A percentile compares a stretch with the other conserved stretches of the same genome.
Conservation (phyloP, 2,329 filamentous ascomycete species). For the Fusarium chaquense region DNA sequence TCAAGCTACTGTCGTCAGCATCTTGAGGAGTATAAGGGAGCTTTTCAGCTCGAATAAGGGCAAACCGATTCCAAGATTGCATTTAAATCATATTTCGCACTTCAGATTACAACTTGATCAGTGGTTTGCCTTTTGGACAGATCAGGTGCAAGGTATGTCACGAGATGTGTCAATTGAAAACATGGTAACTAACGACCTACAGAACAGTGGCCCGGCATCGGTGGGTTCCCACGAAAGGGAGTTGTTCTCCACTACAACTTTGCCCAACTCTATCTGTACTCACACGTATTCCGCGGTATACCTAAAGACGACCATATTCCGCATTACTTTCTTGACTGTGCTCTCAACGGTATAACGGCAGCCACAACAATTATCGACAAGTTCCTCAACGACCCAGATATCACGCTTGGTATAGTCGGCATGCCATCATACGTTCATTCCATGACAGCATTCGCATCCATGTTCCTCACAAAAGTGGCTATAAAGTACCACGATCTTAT, state of each 20-base stretch:
- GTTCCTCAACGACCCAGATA: conserved; percentile 57
- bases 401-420: conserved; percentile 56
- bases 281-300: conserved; percentile 56
- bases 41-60: conserved; percentile 69
- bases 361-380: conserved; percentile 60
- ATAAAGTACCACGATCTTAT: conserved; percentile 58
- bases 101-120: conserved; percentile 54
- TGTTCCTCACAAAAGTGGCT: conserved; percentile 63
- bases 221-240: conserved; percentile 56
- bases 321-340: conserved; percentile 52
- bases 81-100: conserved; percentile 60
- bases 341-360: conserved; percentile 51
- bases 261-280: conserved; percentile 57
- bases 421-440: conserved; percentile 65
- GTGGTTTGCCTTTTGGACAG: conserved; percentile 56
- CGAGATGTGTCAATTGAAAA: accelerated
- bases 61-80: conserved; percentile 63
- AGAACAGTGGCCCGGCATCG: conserved; percentile 56
- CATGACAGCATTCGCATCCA: conserved; percentile 66
- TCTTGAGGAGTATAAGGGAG: conserved; percentile 66
- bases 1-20: conserved; percentile 69
- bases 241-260: conserved; percentile 58
- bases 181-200: not conserved
- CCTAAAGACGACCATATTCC: conserved; percentile 51
- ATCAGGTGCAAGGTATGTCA: conserved; percentile 49